Evolutionary conservation across 2,329 filamentous ascomycete species (phyloP).

Genomic region (Pleoardoris graminearum): DNA sequence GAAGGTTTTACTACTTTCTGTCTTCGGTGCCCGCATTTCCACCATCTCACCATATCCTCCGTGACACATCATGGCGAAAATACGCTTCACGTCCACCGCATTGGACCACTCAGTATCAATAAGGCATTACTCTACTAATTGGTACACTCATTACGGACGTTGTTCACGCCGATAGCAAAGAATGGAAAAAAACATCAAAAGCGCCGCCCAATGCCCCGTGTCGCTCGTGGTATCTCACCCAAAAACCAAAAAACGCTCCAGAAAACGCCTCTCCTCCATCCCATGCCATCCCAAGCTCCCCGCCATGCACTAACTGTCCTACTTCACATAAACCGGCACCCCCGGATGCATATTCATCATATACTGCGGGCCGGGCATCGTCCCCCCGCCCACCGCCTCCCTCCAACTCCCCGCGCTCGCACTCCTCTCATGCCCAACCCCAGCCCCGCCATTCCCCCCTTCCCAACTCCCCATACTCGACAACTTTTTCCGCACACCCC

Average conservation of each 20-base stretch:
- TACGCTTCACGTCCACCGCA: too few relatives aligned
- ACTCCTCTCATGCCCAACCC: conserved; percentile 18
- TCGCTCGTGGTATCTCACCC: background rate
- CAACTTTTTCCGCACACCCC: conserved; percentile 19
- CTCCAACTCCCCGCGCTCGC: conserved; percentile 10
- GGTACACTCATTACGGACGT: too few relatives aligned
- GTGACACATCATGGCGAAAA: too few relatives aligned
- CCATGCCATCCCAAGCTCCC: background rate
- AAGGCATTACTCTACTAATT: too few relatives aligned
- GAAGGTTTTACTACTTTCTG: too few relatives aligned
- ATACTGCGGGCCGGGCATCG: conserved; percentile 44
- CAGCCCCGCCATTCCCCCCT: conserved; percentile 3
- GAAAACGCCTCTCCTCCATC: background rate
- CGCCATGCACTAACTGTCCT: too few relatives aligned
- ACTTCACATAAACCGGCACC: conserved; percentile 34
- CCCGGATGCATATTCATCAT: conserved; percentile 45
- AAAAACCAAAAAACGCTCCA: background rate
- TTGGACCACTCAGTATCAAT: too few relatives aligned
- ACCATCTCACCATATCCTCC: too few relatives aligned
- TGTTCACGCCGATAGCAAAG: too few relatives aligned
- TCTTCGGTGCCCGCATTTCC: too few relatives aligned
- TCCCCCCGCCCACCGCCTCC: conserved; percentile 31
- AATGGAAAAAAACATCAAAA: background rate
- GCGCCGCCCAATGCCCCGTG: background rate
- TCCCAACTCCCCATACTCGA: conserved; percentile 10